Conservation (phyloP, 2,329 filamentous ascomycete genomes). For the Colletotrichum filicis region DNA sequence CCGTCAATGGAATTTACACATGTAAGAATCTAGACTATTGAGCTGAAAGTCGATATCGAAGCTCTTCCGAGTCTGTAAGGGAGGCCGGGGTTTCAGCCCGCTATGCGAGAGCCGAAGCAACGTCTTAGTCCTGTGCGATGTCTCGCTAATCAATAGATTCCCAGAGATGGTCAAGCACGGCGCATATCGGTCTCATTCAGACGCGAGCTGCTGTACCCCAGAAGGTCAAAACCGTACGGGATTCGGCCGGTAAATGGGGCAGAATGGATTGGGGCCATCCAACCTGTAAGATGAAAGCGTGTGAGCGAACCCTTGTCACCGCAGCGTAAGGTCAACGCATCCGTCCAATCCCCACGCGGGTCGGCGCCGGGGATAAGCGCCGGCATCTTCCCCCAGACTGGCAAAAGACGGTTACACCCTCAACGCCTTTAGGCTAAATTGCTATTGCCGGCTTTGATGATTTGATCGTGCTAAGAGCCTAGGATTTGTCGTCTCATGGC, state of each 20-base stretch:
- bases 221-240: background rate
- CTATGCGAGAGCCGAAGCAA: no score
- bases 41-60: no score
- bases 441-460: constrained; percentile 20
- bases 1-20: no score
- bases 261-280: background rate
- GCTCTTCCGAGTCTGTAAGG: no score
- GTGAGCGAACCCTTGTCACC: background rate
- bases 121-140: no score
- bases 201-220: background rate
- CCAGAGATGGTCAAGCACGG: no score
- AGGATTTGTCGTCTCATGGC: background rate
- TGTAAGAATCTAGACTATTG: no score
- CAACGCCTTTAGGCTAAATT: constrained; percentile 26
- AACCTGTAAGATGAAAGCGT: background rate
- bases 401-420: constrained; percentile 15
- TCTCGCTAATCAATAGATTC: background rate
- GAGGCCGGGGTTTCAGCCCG: no score
- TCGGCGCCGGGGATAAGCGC: background rate
- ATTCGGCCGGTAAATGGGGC: background rate
- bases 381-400: background rate
- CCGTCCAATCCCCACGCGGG: background rate
- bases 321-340: background rate
- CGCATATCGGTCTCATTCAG: background rate
- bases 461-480: background rate